Base-by-base conservation (phyloP, 805 yeast species). In the Zygotorulaspora sp. region DNA sequence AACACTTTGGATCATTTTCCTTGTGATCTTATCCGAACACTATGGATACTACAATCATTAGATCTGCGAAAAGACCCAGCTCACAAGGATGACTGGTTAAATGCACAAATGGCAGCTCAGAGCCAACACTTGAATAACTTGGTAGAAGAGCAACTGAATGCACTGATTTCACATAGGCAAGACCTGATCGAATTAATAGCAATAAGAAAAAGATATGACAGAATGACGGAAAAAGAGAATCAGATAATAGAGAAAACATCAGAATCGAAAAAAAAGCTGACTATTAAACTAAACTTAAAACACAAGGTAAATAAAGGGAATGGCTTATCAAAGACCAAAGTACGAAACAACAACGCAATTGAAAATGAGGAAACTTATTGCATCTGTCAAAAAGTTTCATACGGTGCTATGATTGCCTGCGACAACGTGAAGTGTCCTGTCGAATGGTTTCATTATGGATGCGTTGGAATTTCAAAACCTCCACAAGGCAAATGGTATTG, bases 371-470 rank as follows among this genome's bases (percentile, higher is more conserved):
- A 46, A 20, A 33, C 50, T 1, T 77, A 73, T 47, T 77, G 83
- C 45, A 35, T 64, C 10, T 77, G 83, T 43, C 56, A 65, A 4
- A 60, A 63, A 4, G 65, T 62, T 1, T 68, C 76, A 5, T 62
- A 53, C 38, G 97, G 97, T 1, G 76, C 75, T 36, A 90, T 90
- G 97, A 74, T 90, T 45, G 96, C 90, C 0, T 90, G 97, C 61
- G 97, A 89, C 57, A 77, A 85, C 49, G 70, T 70, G 2, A 71
- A 75, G 24, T 89, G 97, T 62, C 67, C 75, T 42, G 70, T 62
- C 24, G 87, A 80, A 53, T 83, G 92, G 94, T 84, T 80, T 55
- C 94, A 84, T 61, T 82, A 83, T 67, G 70, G 72, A 27, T 84
- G 94, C 63, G 81, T 83, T 25, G 86, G 85, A 0, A 62, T 83